A percentile compares a stretch with the other conserved stretches of the same genome.
Conservation (phyloP, 2,329 filamentous ascomycete species). For the Endoconidiophora laricicola region DNA sequence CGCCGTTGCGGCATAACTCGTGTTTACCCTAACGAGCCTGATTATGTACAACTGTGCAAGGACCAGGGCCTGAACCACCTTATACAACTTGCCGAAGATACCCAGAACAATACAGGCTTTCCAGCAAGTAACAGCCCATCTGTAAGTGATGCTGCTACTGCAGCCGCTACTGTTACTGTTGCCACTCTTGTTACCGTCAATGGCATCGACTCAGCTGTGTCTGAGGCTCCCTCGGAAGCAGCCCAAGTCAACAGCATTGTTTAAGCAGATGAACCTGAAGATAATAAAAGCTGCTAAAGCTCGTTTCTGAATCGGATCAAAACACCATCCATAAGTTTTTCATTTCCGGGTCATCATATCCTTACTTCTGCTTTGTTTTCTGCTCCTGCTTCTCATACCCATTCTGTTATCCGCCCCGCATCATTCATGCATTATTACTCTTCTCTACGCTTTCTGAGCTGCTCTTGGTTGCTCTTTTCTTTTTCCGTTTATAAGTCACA, state of each 20-base stretch:
- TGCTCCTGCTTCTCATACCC: conserved; percentile 5
- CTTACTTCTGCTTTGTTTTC: neutral
- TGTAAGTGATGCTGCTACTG: neutral
- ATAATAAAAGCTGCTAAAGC: neutral
- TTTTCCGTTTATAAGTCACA: neutral
- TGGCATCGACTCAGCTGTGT: neutral
- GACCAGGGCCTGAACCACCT: conserved; percentile 42
- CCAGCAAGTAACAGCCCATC: neutral
- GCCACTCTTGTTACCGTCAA: no score
- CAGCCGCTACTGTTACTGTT: no score
- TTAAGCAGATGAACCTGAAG: neutral
- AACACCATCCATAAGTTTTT: neutral
- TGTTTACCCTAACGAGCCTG: conserved; percentile 38
- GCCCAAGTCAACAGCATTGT: neutral
- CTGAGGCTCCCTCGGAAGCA: neutral
- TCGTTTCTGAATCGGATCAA: no score
- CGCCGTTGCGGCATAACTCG: conserved; percentile 33
- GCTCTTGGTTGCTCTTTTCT: conserved; percentile 7
- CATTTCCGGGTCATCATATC: neutral
- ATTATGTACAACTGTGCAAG: conserved; percentile 36
- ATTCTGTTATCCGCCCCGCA: neutral
- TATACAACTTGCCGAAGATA: conserved; percentile 19
- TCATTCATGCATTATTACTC: neutral
- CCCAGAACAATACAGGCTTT: neutral
- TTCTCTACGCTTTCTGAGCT: conserved; percentile 2